Conservation (phyloP, 2,329 filamentous ascomycete species). For the Pseudogymnoascus sp. region DNA sequence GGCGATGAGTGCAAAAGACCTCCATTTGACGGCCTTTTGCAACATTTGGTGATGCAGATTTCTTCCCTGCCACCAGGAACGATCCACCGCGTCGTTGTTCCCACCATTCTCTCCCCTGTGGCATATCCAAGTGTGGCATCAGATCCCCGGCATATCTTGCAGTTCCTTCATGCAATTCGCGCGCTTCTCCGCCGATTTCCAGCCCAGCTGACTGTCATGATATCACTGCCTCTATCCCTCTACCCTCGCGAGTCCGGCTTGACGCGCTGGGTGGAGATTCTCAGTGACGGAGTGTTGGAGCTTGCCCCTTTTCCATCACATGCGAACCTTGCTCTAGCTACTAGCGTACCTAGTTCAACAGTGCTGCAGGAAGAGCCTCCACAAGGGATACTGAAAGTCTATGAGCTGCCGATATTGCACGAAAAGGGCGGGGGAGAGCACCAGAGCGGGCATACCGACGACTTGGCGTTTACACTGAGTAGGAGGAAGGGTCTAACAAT, state of each 20-base stretch:
- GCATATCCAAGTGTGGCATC: constrained; percentile 63
- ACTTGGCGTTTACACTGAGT: constrained; percentile 85
- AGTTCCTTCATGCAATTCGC: constrained; percentile 72
- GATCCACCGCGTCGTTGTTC: constrained; percentile 77
- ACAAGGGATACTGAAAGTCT: constrained; percentile 77
- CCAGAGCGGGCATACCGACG: constrained; percentile 62
- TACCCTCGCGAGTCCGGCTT: constrained; percentile 68
- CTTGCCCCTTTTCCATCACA: constrained; percentile 61
- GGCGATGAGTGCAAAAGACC: constrained; percentile 30
- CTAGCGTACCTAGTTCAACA: constrained; percentile 40
- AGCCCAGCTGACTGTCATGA: constrained; percentile 57
- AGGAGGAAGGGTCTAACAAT: constrained; percentile 72
- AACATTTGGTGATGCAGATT: constrained; percentile 47
- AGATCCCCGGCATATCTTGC: constrained; percentile 63
- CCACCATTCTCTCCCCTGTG: constrained; percentile 76
- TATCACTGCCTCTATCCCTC: constrained; percentile 71
- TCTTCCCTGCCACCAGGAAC: constrained; percentile 47
- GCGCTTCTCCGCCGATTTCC: constrained; percentile 62
- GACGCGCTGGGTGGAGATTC: constrained; percentile 74
- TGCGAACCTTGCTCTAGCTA: constrained; percentile 33
- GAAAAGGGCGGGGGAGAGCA: constrained; percentile 73
- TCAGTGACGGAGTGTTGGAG: constrained; percentile 81
- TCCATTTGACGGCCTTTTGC: constrained; percentile 59
- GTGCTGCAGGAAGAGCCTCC: constrained; percentile 58
- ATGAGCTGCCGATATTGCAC: constrained; percentile 74